Evolutionary conservation across 192 early-diverging fungal genomes (phyloP), one percentile per base, ranked within the genome.

Genomic region (Gamsiella multidivaricata): DNA sequence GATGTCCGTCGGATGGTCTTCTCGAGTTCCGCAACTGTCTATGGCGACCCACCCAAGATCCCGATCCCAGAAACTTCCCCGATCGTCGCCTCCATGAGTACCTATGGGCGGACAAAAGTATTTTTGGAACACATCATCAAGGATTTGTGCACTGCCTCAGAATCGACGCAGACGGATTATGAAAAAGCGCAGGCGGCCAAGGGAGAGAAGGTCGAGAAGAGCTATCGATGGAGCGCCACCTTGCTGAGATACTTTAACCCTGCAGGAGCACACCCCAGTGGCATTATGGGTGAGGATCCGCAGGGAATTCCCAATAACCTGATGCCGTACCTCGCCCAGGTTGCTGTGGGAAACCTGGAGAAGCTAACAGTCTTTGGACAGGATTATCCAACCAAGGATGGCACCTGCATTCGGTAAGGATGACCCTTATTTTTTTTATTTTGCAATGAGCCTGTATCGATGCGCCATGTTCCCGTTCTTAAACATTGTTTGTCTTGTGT

Each of bases 41-140:
- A 95, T 83, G 93, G 94, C 34, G 82, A 89, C 34, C 89, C 94
- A 47, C 89, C 94, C 29, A 67, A 52, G 14, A 86, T 86, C 28
- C 93, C 93, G 22, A 90, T 96, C 54, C 74, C 88, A 42, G 91
- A 93, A 43, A 88, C 89, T 15, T 91, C 91, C 52, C 73, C 72
- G 23, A 86, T 88, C 23, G 80, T 86, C 9, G 94, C 95, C 5
- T 90, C 95, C 31, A 90, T 85, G 65, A 97, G 95, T 81, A 94
- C 96, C 20, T 98, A 98, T 66, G 97, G 97, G 31, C 89, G 94
- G 54, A 97, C 97, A n/a, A 98, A 98, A 63, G 84, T 97, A n/a
- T 94, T 89, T 75, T 90, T 93, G 56, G 97, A 98, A 74, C 88
- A 86, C 75, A 89, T 95, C 31, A 84, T 98, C 61, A 81, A 82